Percentiles rank a stretch among this genome's conserved stretches.
These are phyloP conservation scores for Penicillium robsamsonii DNA, from an alignment of 495 filamentous ascomycete genomes.

Conservation along the genomic window DNA sequence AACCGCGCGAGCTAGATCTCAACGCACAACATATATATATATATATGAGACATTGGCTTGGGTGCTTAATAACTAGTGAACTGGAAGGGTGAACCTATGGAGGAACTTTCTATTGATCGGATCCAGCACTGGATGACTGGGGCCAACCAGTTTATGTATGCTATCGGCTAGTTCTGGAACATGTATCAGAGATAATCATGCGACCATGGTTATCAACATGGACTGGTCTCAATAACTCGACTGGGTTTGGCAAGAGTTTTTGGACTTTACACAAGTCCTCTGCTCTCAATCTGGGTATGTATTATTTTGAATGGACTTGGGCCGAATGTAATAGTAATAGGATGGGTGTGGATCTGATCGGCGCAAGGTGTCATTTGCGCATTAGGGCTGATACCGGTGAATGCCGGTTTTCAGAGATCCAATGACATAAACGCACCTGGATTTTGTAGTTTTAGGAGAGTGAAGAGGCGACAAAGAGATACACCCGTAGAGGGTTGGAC, in stretches of 20 bases:
- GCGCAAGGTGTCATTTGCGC: not conserved
- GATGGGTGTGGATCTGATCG: not conserved
- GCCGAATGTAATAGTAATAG: not conserved
- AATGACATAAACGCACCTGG: no score
- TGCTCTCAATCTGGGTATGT: not conserved
- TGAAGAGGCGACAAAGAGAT: not conserved
- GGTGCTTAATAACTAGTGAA: no score
- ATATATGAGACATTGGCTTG: no score
- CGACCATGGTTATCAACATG: not conserved
- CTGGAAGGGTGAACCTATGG: no score
- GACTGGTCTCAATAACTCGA: not conserved
- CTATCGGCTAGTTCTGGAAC: not conserved
- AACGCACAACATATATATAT: no score
- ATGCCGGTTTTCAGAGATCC: not conserved
- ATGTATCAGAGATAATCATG: not conserved
- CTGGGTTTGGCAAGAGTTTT: not conserved
- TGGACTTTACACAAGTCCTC: not conserved
- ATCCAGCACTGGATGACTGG: not conserved
- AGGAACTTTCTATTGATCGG: not conserved
- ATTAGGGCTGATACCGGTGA: not conserved
- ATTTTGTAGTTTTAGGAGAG: not conserved
- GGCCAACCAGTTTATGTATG: not conserved
- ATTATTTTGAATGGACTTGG: not conserved
- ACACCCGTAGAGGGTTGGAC: not conserved
- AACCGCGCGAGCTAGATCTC: no score